A percentile compares a stretch with the other conserved stretches of the same genome.
Evolutionary conservation across 306 rosid species (phyloP).

Genomic region (Inga laurina): DNA sequence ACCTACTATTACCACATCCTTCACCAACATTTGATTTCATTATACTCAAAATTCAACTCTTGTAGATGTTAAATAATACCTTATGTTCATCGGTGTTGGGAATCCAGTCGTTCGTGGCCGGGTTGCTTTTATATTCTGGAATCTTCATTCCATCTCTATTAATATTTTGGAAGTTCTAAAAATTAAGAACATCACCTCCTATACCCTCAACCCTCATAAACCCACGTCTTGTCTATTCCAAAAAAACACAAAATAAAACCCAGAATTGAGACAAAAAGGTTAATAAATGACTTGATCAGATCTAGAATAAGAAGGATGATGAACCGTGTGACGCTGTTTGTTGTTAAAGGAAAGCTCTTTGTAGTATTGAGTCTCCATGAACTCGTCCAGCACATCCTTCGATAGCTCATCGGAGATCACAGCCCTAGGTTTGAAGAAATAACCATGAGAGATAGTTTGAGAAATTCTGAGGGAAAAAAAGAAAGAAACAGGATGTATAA

Average conservation of each 20-base stretch:
- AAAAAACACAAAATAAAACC: not conserved
- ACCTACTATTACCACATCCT: constrained; percentile 27
- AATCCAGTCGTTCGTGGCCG: constrained; percentile 87
- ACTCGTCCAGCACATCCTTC: constrained; percentile 48
- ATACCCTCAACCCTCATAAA: constrained; percentile 53
- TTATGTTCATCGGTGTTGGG: constrained; percentile 47
- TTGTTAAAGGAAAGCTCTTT: constrained; percentile 54
- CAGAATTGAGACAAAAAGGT: not conserved
- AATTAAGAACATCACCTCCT: constrained; percentile 29
- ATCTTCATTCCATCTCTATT: constrained; percentile 19
- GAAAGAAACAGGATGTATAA: not conserved
- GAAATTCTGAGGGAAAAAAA: not conserved
- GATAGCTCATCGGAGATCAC: constrained; percentile 24
- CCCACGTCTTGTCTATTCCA: constrained; percentile 71
- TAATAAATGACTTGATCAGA: not conserved
- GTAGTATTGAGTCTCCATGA: constrained; percentile 71
- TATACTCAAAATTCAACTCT: not conserved
- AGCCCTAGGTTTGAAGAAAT: constrained; percentile 9
- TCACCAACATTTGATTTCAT: not conserved
- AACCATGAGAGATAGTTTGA: not conserved
- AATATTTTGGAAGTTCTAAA: constrained; percentile 20
- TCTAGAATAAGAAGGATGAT: not conserved
- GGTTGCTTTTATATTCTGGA: constrained; percentile 58
- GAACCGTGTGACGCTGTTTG: constrained; percentile 73
- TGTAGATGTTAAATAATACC: constrained; percentile 5